Evolutionary conservation across 305 asterid genomes (phyloP).

Genomic region (Fraxinus baroniana): DNA sequence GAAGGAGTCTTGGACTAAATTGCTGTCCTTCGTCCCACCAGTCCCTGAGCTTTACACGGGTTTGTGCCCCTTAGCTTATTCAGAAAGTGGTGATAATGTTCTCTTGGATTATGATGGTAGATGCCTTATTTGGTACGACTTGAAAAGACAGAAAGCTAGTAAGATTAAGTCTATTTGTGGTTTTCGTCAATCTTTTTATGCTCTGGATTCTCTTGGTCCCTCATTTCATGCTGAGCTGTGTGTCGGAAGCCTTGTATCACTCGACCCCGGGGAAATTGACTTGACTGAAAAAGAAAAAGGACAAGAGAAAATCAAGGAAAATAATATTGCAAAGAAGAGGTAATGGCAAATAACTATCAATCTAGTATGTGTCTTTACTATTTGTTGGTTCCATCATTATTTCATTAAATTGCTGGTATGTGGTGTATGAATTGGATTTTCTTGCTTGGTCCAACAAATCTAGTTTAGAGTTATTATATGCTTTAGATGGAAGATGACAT

Average conservation of each 20-base stretch:
- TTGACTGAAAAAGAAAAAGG: neutral
- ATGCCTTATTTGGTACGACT: neutral
- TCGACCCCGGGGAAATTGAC: neutral
- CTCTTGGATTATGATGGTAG: neutral
- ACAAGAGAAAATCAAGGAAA: neutral
- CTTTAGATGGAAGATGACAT: neutral
- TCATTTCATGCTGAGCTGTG: neutral
- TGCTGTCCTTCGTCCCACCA: neutral
- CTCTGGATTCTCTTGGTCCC: neutral
- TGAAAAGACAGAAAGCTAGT: neutral
- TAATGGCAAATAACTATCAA: neutral
- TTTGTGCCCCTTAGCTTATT: neutral
- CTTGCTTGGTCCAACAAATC: neutral
- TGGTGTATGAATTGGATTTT: neutral
- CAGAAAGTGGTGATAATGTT: neutral
- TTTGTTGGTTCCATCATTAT: neutral
- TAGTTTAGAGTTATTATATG: neutral
- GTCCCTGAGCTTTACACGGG: neutral
- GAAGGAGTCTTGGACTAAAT: neutral
- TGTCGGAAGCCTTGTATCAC: neutral
- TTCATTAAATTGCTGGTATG: neutral
- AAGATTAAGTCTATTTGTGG: neutral
- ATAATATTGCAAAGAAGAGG: neutral
- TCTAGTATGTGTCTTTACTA: neutral
- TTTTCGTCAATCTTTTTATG: neutral